Evolutionary conservation across 2,329 filamentous ascomycete genomes (phyloP).

Genomic region (Lasiodiplodia theobromae): DNA sequence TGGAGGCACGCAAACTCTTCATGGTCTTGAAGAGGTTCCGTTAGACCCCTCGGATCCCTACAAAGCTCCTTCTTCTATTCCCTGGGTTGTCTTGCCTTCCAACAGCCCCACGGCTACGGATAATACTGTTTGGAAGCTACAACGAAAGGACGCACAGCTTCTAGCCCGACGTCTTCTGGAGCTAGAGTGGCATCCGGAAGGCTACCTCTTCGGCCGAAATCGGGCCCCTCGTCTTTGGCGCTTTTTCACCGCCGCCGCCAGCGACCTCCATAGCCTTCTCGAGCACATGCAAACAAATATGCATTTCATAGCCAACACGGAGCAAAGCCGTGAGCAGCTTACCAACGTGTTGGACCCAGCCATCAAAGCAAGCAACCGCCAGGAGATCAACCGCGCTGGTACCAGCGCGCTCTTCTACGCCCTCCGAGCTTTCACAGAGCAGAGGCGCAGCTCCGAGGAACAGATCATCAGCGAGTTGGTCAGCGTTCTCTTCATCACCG

Average conservation of each 20-base stretch:
- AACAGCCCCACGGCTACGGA: not conserved
- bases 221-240: not conserved
- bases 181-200: not conserved
- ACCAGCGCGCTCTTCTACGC: too few species aligned
- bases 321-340: not conserved
- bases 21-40: not conserved
- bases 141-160: not conserved
- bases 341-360: not conserved
- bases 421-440: too few species aligned
- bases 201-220: not conserved
- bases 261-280: not conserved
- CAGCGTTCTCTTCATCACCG: not conserved
- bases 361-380: not conserved
- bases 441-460: not conserved
- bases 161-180: not conserved
- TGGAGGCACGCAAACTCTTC: not conserved
- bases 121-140: not conserved
- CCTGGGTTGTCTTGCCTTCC: not conserved
- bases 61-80: not conserved
- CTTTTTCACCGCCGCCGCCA: not conserved
- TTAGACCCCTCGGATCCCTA: not conserved
- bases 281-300: not conserved
- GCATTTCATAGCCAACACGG: not conserved
- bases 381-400: not conserved
- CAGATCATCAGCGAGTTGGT: not conserved